Evolutionary conservation across 208 protist genomes (phyloP).

Genomic region (Polymyxa betae): DNA sequence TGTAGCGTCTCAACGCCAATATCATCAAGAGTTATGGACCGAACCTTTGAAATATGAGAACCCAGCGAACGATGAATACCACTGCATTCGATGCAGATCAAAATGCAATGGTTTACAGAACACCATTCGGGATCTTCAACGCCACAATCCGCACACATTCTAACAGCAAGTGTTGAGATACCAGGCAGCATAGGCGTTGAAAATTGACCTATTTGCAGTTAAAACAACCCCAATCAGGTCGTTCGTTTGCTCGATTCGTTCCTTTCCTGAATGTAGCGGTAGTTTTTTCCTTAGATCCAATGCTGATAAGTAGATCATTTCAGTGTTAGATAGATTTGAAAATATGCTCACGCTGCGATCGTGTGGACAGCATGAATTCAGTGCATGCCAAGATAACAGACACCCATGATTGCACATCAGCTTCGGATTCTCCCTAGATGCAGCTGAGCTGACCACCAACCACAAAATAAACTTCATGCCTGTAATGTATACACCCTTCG

Average conservation of each 20-base stretch:
- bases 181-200: neutral
- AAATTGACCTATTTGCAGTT: neutral
- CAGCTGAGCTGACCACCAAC: neutral
- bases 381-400: slow-evolving; percentile 9
- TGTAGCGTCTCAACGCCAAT: slow-evolving; percentile 14
- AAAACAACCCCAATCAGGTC: neutral
- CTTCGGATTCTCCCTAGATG: neutral
- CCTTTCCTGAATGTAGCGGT: neutral
- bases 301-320: neutral
- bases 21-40: slow-evolving; percentile 30
- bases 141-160: slow-evolving; percentile 20
- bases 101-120: slow-evolving; percentile 22
- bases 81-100: slow-evolving; percentile 75
- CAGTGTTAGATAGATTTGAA: neutral
- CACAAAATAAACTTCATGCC: neutral
- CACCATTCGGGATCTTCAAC: neutral
- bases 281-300: neutral
- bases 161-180: neutral
- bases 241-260: neutral
- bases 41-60: slow-evolving; percentile 40
- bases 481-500: slow-evolving; percentile 20
- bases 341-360: neutral
- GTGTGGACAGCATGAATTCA: slow-evolving; percentile 33
- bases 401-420: neutral
- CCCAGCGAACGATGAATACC: slow-evolving; percentile 70